Evolutionary conservation across 164 flowering plant species (phyloP).

Genomic region (Aristolochia contorta): DNA sequence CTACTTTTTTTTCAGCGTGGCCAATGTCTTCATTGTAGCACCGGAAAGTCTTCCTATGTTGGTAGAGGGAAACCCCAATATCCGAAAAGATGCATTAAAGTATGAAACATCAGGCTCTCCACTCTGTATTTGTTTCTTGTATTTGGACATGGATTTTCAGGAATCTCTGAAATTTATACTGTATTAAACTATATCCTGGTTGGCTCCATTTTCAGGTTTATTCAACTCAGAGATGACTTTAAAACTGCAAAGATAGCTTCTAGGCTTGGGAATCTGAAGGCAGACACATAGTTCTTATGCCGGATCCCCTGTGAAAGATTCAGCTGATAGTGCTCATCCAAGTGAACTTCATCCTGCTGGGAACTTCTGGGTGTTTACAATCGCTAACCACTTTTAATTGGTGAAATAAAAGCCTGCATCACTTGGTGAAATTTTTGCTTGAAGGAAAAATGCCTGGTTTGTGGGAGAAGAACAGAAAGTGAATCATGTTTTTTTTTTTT

Average conservation of each 20-base stretch:
- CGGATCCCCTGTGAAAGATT: not conserved
- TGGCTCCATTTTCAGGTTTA: constrained; percentile 6
- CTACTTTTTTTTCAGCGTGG: constrained; percentile 53
- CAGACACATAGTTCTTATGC: not conserved
- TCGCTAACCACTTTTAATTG: no score
- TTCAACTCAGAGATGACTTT: constrained; percentile 13
- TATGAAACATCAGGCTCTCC: constrained; percentile 11
- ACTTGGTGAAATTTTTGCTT: no score
- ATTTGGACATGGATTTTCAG: not conserved
- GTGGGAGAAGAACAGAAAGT: no score
- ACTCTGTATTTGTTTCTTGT: no score
- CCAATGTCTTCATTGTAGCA: constrained; percentile 96
- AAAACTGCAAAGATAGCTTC: constrained; percentile 13
- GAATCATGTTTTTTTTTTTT: no score
- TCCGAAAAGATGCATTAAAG: constrained; percentile 92
- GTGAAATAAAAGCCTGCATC: no score
- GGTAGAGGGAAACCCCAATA: constrained; percentile 92
- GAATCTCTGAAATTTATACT: not conserved
- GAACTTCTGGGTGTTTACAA: no score
- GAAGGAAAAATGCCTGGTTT: no score
- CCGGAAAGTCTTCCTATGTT: constrained; percentile 88
- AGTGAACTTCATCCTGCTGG: no score
- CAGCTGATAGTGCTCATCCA: no score
- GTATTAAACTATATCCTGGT: not conserved
- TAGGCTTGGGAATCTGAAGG: constrained; percentile 5